These are phyloP conservation scores for Komagataella phaffii DNA, from an alignment of 805 yeast genomes.

Conservation along the genomic window DNA sequence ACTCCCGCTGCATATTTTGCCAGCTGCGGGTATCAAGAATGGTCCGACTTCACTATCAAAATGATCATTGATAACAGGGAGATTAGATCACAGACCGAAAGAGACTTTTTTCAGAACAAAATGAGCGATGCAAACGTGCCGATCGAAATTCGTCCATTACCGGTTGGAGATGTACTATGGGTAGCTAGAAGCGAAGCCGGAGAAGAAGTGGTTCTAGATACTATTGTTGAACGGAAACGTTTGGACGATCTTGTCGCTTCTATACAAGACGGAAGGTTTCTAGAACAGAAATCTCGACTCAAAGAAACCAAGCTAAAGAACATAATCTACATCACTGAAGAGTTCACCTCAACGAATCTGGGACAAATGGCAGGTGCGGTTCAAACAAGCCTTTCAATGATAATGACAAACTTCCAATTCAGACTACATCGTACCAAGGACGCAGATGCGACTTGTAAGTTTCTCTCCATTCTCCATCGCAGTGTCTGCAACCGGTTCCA, in stretches of 20 bases:
- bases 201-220: conserved; percentile 59
- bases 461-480: conserved; percentile 35
- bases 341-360: conserved; percentile 33
- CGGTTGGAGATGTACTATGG: conserved; percentile 89
- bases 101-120: conserved; percentile 55
- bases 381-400: conserved; percentile 62
- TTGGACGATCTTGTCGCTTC: conserved; percentile 75
- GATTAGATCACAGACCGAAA: conserved; percentile 49
- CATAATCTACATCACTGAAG: conserved; percentile 73
- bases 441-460: conserved; percentile 62
- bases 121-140: conserved; percentile 33
- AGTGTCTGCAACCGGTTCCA: conserved; percentile 26
- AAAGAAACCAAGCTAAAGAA: conserved; percentile 53
- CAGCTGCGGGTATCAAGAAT: conserved; percentile 41
- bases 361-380: conserved; percentile 48
- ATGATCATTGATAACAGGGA: conserved; percentile 76
- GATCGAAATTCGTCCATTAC: conserved; percentile 40
- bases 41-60: conserved; percentile 42
- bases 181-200: conserved; percentile 55
- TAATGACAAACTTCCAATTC: conserved; percentile 53
- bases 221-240: conserved; percentile 83
- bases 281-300: conserved; percentile 76
- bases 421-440: conserved; percentile 54
- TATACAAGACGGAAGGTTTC: conserved; percentile 77
- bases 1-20: not conserved